phyloP scores from a whole-genome alignment of 2,329 filamentous ascomycete genomes.

The Trichoderma sp. region DNA sequence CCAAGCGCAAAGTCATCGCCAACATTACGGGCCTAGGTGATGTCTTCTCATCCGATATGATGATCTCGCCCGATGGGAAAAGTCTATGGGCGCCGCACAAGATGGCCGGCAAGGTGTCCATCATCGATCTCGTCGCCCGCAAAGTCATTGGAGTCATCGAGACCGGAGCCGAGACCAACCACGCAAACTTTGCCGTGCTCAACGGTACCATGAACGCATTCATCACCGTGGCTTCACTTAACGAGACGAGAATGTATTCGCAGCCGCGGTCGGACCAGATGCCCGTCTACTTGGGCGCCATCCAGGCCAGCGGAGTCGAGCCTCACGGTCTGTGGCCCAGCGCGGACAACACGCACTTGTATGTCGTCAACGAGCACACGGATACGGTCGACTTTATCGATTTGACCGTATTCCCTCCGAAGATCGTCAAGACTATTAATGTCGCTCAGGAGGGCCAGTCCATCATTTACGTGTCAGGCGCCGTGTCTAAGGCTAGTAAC shows the following conservation, averaged over 20 bases:
- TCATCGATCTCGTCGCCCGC: not conserved
- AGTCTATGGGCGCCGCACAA: slow-evolving; percentile 23
- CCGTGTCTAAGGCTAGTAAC: slow-evolving; percentile 5
- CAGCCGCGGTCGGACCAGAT: slow-evolving; percentile 2
- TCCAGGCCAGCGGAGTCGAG: slow-evolving; percentile 17
- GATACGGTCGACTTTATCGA: slow-evolving; percentile 23
- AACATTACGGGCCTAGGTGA: slow-evolving; percentile 18
- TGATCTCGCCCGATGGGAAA: slow-evolving; percentile 22
- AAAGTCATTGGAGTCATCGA: slow-evolving; percentile 17
- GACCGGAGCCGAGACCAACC: slow-evolving; percentile 23
- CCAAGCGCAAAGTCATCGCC: slow-evolving; percentile 1
- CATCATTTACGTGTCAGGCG: slow-evolving; percentile 22
- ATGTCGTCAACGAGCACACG: slow-evolving; percentile 24
- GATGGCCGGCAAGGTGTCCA: slow-evolving; percentile 22
- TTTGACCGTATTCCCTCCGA: slow-evolving; percentile 8
- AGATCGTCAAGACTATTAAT: slow-evolving; percentile 10
- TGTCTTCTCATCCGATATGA: slow-evolving; percentile 24
- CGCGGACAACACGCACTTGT: slow-evolving; percentile 22
- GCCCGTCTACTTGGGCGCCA: slow-evolving; percentile 19
- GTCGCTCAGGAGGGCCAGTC: slow-evolving; percentile 24
- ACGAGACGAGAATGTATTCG: slow-evolving; percentile 21
- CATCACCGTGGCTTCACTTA: slow-evolving; percentile 20
- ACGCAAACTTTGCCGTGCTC: slow-evolving; percentile 22
- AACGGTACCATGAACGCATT: slow-evolving; percentile 20
- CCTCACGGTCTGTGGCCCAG: slow-evolving; percentile 25